Conservation (phyloP, 2,329 filamentous ascomycete species). For the Parafenestella ontariensis region DNA sequence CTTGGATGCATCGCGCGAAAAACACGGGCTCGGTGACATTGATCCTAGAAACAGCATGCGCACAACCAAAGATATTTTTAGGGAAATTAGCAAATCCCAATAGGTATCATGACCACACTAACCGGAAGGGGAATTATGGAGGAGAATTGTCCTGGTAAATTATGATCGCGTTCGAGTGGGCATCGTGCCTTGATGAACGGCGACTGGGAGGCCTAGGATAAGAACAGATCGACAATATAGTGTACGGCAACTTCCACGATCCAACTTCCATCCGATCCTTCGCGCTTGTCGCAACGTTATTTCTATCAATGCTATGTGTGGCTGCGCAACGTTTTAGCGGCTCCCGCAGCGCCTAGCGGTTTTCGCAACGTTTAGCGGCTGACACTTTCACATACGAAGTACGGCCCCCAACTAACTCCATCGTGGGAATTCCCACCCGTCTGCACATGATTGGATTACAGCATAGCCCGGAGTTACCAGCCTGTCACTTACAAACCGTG, state of each 20-base stretch:
- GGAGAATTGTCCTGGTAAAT: too few relatives aligned
- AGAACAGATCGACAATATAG: neutral
- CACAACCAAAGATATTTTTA: too few relatives aligned
- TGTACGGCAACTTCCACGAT: neutral
- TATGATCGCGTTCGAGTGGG: too few relatives aligned
- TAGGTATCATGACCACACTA: too few relatives aligned
- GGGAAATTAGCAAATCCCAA: too few relatives aligned
- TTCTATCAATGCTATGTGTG: neutral
- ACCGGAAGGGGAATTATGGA: too few relatives aligned
- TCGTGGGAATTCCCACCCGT: neutral
- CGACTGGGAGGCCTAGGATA: neutral
- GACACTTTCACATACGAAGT: neutral
- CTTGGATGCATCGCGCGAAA: neutral
- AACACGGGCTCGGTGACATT: neutral
- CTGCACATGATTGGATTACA: neutral
- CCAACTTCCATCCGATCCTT: neutral
- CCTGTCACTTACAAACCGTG: neutral
- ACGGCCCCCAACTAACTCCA: neutral
- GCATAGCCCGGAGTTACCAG: neutral
- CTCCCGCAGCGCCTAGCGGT: too few relatives aligned
- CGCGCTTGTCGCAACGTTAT: neutral
- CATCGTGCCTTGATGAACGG: neutral
- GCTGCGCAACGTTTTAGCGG: too few relatives aligned
- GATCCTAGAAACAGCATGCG: neutral
- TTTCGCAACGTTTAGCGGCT: neutral